Conservation (phyloP, 2,329 filamentous ascomycete species). For the Fusarium domesticum region DNA sequence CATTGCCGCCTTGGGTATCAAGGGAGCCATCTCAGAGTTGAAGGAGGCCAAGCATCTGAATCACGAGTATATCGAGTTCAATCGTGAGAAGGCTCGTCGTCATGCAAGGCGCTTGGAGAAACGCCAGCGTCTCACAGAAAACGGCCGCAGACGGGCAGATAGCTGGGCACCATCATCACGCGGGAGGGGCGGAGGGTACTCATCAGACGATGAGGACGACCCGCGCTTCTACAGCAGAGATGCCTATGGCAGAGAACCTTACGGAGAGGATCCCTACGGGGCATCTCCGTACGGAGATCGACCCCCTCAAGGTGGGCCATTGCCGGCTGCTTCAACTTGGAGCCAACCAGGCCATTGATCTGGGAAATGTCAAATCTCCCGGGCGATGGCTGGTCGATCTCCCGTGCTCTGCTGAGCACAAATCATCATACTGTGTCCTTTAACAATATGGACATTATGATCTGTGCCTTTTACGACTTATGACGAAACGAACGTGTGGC, state of each 20-base stretch:
- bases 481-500: conserved; percentile 24
- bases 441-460: conserved; percentile 6
- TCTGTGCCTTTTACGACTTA: conserved; percentile 22
- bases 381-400: neutral
- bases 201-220: conserved; percentile 38
- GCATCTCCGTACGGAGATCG: neutral
- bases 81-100: conserved; percentile 47
- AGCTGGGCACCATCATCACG: conserved; percentile 44
- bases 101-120: conserved; percentile 47
- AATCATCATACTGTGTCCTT: conserved; percentile 1
- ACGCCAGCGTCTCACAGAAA: conserved; percentile 23
- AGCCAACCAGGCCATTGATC: conserved; percentile 3
- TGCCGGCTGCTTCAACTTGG: conserved; percentile 38
- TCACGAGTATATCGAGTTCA: conserved; percentile 49
- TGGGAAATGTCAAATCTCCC: neutral
- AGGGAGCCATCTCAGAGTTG: conserved; percentile 54
- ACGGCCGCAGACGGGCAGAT: conserved; percentile 41
- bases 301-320: conserved; percentile 23
- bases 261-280: conserved; percentile 48
- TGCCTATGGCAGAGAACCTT: conserved; percentile 10
- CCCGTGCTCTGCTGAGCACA: neutral
- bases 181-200: conserved; percentile 38
- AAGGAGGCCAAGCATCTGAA: conserved; percentile 53
- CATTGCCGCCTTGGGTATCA: conserved; percentile 56
- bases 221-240: conserved; percentile 32